These are phyloP conservation scores for Tephrocybe sp. DNA, from an alignment of 768 basidiomycete species.

Conservation along the genomic window DNA sequence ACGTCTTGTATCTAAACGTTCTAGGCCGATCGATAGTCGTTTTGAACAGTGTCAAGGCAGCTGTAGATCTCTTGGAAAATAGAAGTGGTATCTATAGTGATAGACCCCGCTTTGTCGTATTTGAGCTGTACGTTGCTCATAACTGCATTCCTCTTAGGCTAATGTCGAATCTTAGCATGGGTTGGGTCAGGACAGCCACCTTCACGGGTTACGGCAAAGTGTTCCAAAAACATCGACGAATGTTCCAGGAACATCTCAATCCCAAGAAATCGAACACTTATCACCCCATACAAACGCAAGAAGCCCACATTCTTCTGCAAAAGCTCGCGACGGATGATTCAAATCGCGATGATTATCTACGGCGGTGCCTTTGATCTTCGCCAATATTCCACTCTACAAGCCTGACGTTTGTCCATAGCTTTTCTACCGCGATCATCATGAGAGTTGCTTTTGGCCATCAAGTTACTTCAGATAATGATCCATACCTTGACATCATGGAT, in stretches of 20 bases:
- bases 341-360: conserved; percentile 22
- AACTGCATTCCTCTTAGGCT: neutral
- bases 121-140: conserved; percentile 1
- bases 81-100: conserved; percentile 36
- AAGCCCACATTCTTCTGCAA: conserved; percentile 28
- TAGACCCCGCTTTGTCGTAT: conserved; percentile 20
- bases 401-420: neutral
- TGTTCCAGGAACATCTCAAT: conserved; percentile 26
- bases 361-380: neutral
- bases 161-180: conserved; percentile 5
- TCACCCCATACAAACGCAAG: conserved; percentile 17
- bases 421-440: conserved; percentile 22
- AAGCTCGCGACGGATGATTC: conserved; percentile 26
- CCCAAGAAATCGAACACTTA: conserved; percentile 13
- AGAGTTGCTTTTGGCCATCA: conserved; percentile 31
- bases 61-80: conserved; percentile 41
- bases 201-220: conserved; percentile 23
- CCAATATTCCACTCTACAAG: neutral
- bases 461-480: conserved; percentile 32
- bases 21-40: conserved; percentile 23
- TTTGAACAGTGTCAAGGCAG: conserved; percentile 34
- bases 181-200: conserved; percentile 2
- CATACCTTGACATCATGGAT: conserved; percentile 34
- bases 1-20: conserved; percentile 19
- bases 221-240: conserved; percentile 23